Evolutionary conservation across 2,329 filamentous ascomycete species (phyloP), one percentile per base, ranked within the genome.

Genomic region (Zymoseptoria passerinii): DNA sequence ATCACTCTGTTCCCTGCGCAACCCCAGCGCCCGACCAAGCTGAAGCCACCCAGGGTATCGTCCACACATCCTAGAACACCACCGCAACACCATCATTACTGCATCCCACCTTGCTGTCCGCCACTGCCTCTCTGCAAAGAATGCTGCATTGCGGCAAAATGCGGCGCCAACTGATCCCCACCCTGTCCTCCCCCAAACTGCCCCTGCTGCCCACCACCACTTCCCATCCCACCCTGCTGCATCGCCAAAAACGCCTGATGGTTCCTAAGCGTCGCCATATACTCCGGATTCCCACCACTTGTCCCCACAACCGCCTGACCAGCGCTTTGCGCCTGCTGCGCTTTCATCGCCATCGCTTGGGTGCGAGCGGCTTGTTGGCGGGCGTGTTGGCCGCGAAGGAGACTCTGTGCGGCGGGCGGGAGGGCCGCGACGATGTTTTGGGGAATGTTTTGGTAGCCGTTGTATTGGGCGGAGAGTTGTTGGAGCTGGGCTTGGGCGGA

Each of bases 241-340:
- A 59, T 55, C 8, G 59, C 59, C 18, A 69, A 59, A 62, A 69
- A 63, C 16, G 63, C 65, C 58, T 71, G 69, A 51, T 71, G 68
- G 13, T 63, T 58, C 8, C 68, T 58, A 19, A 72, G 58, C 23
- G 67, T 67, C 53, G 65, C 63, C 69, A 72, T 72, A 50, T 71
- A 72, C 52, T 73, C 70, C 58, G 63, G 68, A 60, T 71, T 66
- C 8, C 59, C 58, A n/a, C 54, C 55, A n/a, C 48, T 49, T 6
- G 53, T 61, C 18, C 60, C 59, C 6, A 61, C 62, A n/a, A 65
- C 63, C 10, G 60, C 48, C 49, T 64, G 61, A 4, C 64, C 64
- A 16, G 62, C 56, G 40, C 61, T 62, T 48, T 61, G 58, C 16
- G 61, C 64, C 51, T 61, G 58, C 35, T 62, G 61, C 4, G 61